Evolutionary conservation across 1,284 basidiomycete species (phyloP), one percentile per base, ranked within the genome.

Genomic region (Malassezia yamatoensis): DNA sequence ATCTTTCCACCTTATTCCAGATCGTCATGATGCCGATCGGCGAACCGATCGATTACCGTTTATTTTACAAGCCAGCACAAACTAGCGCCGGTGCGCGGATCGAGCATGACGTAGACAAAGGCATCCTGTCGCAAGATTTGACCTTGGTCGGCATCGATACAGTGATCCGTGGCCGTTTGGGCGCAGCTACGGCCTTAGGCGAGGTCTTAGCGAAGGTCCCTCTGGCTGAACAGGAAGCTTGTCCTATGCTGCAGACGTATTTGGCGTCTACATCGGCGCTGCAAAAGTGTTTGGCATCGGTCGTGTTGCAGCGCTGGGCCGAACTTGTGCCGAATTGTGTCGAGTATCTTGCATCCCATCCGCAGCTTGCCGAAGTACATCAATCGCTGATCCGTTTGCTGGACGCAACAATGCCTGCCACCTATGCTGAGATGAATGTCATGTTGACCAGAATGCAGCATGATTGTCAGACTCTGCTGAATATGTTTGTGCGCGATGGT

Each of bases 231-330:
- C 18, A 36, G 7, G 45, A 36, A 2, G 62, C 71, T 68, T 76
- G 81, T 34, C 82, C 83, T 0, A 83, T 87, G 50, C 80, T 96
- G 8, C 66, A 81, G 4, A 83, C 86, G 61, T 93, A 90, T 61
- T 78, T 96, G 62, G 81, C 83, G 39, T 94, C 93, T 1, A 81
- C 83, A 0, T 91, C 88, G 65, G 93, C 94, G 79, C 81, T 96
- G 20, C 90, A 96, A 70, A 86, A 87, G 64, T 86, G 91, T 72
- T 77, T 98, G 32, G 79, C 85, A 3, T 84, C 88, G 5, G 82
- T 88, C 35, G 81, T 96, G 62, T 78, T 90, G 1, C 89, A 96
- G 74, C 89, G 96, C 78, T 98, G 93, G 94, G 88, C 90, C 0
- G 63, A 68, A 21, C 66, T 65, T 3, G 57, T 63, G 35, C 56